Evolutionary conservation across 305 asterid genomes (phyloP).

Genomic region (Vinca major): DNA sequence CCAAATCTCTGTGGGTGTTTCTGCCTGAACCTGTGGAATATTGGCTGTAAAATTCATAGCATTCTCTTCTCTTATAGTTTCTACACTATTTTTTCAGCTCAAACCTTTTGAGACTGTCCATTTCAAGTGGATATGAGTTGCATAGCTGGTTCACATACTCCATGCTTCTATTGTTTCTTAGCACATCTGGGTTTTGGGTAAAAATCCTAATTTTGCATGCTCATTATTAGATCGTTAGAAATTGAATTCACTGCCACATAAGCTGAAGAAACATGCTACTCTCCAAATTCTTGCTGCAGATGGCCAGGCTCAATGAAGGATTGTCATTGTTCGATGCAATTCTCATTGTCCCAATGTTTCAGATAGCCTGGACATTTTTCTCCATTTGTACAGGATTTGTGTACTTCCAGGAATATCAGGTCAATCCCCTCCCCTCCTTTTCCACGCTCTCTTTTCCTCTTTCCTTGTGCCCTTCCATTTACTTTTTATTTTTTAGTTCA

Average conservation of each 20-base stretch:
- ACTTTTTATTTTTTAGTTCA: background rate
- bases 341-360: conserved; percentile 96
- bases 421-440: background rate
- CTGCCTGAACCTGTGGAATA: conserved; percentile 14
- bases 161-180: conserved; percentile 67
- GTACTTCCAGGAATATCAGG: conserved; percentile 92
- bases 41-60: conserved; percentile 15
- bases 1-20: conserved; percentile 74
- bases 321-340: conserved; percentile 83
- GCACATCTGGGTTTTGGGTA: conserved; percentile 99
- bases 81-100: conserved; percentile 47
- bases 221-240: conserved; percentile 11
- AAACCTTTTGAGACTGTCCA: conserved; percentile 75
- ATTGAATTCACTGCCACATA: conserved; percentile 9
- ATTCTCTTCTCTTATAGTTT: conserved; percentile 16
- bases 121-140: conserved; percentile 71
- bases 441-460: background rate
- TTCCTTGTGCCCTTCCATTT: background rate
- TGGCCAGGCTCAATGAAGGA: conserved; percentile 94
- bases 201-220: conserved; percentile 18
- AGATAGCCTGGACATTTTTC: conserved; percentile 94
- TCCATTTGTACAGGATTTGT: conserved; percentile 97
- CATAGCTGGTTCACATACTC: conserved; percentile 97
- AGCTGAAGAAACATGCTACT: conserved; percentile 11
- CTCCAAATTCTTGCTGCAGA: conserved; percentile 39